Base-by-base conservation (phyloP, 2,329 filamentous ascomycete species). In the Alternaria alternata region DNA sequence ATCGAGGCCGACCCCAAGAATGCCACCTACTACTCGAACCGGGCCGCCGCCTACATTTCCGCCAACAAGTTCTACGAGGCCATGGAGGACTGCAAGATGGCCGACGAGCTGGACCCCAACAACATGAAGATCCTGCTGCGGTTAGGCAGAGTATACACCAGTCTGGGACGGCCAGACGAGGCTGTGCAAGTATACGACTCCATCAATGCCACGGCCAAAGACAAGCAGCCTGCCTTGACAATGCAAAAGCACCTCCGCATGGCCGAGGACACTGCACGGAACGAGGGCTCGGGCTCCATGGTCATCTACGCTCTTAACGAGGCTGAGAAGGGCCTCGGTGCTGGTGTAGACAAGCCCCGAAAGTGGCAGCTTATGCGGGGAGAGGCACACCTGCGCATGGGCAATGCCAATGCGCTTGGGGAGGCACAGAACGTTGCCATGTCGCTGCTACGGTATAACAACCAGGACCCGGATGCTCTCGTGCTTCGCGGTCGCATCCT, bases 381-480 rank as follows among this genome's bases (percentile, higher is more conserved):
- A 59, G 92, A 97, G 80, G 94, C 94, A 9, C 92, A 96, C 74
- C 81, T 99, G 62, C 94, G 94, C 82, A 96, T 98, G 89, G 93
- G 91, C 61, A 93, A 92, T 63, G 87, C 89, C 59, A 97, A 97
- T 80, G 89, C 93, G 11, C 83, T 97, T 7, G 94, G 93, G 34
- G 94, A 97, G 78, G 94, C 93, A 5, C 93, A 96, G 80, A 96
- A 94, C 75, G 88, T 98, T 55, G 93, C 93, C 71, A 97, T 97
- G 88, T 87, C 87, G 3, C 81, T 99, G 69, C 84, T 99, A 63
- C 88, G 95, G 54, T 85, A 87, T 75, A 98, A 98, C 82, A 93
- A 85, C 77, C 91, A 94, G 76, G 95, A 99, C 74, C 94, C 95
- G 2, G 95, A 99, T 81, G 95, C 94, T 1, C 83, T 99, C 65